Base-by-base conservation (phyloP, 176 grass and related monocot species). In the Echinochloa phyllopogon region DNA sequence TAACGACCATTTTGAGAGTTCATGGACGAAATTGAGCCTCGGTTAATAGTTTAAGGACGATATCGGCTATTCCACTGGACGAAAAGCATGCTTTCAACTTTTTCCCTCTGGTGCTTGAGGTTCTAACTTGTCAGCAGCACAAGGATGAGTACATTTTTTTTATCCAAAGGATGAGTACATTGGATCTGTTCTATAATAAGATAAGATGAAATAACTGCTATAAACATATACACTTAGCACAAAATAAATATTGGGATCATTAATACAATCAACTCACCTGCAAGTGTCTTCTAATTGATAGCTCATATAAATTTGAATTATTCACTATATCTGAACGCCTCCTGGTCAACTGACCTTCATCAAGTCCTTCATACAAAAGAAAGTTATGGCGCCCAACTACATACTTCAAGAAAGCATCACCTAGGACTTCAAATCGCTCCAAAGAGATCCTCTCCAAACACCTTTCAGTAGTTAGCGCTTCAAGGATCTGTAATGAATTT, bases 381-480 rank as follows among this genome's bases (percentile, higher is more conserved):
- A 98, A 98, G 25, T 86, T 83, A 60, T 98, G 93, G 37, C 96
- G 86, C 15, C 85, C 89, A 88, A 98, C 96, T 65, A 84, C 81
- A 50, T 98, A 98, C 73, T 98, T 98, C 80, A 98, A 86, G 87
- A 98, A 95, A 84, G 96, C 87, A 87, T 98, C 96, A 77, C 96
- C 96, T 82, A 98, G 87, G 61, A 98, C 96, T 90, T 98, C 96
- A 85, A 93, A 94, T 56, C 96, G 85, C 85, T 98, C 96, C 40
- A 98, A 80, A 76, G 96, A 98, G 33, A 98, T 64, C 63, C 96
- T 91, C 74, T 98, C 96, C 87, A 90, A 88, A 87, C 96, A 98
- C 85, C 87, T 95, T 72, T 98, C 96, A 64, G 96, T 98, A 83
- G 96, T 98, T 77, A 98, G 79, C 60, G 96, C 91, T 93, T 98